Evolutionary conservation across 2,329 filamentous ascomycete genomes (phyloP).

Genomic region (Coniochaeta prunicola): DNA sequence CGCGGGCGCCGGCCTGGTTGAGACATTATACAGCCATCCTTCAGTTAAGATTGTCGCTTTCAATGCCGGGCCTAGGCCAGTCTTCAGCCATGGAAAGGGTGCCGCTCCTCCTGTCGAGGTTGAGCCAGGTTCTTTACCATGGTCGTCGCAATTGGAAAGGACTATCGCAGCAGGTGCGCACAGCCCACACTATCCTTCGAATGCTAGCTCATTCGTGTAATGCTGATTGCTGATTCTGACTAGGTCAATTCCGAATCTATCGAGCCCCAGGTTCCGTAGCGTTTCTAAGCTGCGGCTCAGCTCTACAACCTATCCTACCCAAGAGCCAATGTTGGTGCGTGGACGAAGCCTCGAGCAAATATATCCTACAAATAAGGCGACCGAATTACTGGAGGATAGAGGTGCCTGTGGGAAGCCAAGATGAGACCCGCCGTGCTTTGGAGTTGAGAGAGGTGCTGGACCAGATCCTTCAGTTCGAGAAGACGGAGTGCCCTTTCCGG

Average conservation of each 20-base stretch:
- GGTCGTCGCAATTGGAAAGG: slow-evolving; percentile 68
- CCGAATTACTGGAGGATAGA: slow-evolving; percentile 90
- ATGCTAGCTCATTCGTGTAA: neutral
- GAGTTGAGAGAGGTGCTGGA: slow-evolving; percentile 63
- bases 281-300: slow-evolving; percentile 78
- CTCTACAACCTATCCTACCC: slow-evolving; percentile 79
- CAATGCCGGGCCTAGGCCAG: slow-evolving; percentile 27
- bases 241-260: slow-evolving; percentile 75
- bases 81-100: slow-evolving; percentile 23
- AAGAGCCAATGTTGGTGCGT: slow-evolving; percentile 94
- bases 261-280: slow-evolving; percentile 78
- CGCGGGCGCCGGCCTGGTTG: slow-evolving; percentile 36
- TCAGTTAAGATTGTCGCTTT: slow-evolving; percentile 61
- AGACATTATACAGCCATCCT: slow-evolving; percentile 69
- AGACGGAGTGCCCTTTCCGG: slow-evolving; percentile 79
- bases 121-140: slow-evolving; percentile 59
- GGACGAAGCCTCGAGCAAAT: slow-evolving; percentile 70
- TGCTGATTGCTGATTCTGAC: slow-evolving; percentile 9
- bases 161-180: slow-evolving; percentile 67
- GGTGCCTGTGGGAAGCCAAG: slow-evolving; percentile 57
- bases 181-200: neutral
- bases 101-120: slow-evolving; percentile 28
- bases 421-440: slow-evolving; percentile 57
- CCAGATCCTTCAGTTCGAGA: slow-evolving; percentile 76
- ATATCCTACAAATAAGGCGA: slow-evolving; percentile 77